Percentiles rank a stretch among this genome's conserved stretches.
phyloP scores from a whole-genome alignment of 805 yeast species.

The Yarrowia divulgata region DNA sequence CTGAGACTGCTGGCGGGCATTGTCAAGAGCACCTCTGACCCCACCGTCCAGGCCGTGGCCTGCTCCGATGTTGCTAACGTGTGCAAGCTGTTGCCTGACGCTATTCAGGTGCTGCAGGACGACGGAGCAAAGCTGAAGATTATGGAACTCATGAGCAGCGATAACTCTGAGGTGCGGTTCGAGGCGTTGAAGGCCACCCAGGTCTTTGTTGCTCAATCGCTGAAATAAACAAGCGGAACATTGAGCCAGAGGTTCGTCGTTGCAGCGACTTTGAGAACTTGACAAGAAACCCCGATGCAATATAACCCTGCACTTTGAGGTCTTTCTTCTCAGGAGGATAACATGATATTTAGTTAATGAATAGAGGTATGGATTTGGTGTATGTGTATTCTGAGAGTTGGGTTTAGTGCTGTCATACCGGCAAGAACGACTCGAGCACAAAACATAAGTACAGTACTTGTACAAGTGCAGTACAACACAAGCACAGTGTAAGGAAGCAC shows the following conservation, averaged over 20 bases:
- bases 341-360: slow-evolving; percentile 30
- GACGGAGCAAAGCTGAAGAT: slow-evolving; percentile 75
- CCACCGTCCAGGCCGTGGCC: slow-evolving; percentile 61
- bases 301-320: slow-evolving; percentile 4
- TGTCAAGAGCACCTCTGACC: slow-evolving; percentile 47
- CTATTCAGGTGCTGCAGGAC: slow-evolving; percentile 60
- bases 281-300: neutral
- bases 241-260: too few relatives aligned
- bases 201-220: slow-evolving; percentile 83
- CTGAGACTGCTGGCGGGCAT: slow-evolving; percentile 64
- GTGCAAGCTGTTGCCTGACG: slow-evolving; percentile 67
- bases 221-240: slow-evolving; percentile 50
- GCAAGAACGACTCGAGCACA: too few relatives aligned
- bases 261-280: neutral
- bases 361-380: slow-evolving; percentile 19
- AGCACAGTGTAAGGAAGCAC: too few relatives aligned
- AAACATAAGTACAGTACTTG: too few relatives aligned
- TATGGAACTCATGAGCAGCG: slow-evolving; percentile 81
- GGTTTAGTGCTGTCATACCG: too few relatives aligned
- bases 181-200: slow-evolving; percentile 98
- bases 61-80: slow-evolving; percentile 72
- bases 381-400: too few relatives aligned
- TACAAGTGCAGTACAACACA: too few relatives aligned
- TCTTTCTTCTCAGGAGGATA: neutral
- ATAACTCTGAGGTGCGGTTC: slow-evolving; percentile 86